These are phyloP conservation scores for Astrocystis sublimbata DNA, from an alignment of 495 filamentous ascomycete genomes.

Conservation along the genomic window DNA sequence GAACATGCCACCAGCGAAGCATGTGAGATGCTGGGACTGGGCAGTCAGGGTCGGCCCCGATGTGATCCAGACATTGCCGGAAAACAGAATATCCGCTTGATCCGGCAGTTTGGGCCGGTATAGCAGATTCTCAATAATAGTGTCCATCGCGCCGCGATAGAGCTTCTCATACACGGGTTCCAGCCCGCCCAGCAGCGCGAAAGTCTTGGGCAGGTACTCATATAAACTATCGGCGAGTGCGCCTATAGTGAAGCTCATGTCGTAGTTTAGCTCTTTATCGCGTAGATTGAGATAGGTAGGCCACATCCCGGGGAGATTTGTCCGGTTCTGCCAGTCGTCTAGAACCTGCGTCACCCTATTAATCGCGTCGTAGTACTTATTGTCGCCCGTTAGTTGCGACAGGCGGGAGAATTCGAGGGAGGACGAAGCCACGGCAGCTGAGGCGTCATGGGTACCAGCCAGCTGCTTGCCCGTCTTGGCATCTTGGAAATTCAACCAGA, in stretches of 20 bases:
- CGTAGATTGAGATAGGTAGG: conserved; percentile 64
- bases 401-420: conserved; percentile 85
- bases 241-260: conserved; percentile 63
- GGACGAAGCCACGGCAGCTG: conserved; percentile 69
- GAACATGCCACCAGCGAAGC: conserved; percentile 79
- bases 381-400: conserved; percentile 76
- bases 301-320: conserved; percentile 80
- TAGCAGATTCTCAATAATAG: conserved; percentile 62
- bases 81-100: conserved; percentile 63
- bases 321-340: conserved; percentile 65
- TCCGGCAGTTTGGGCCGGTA: conserved; percentile 59
- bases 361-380: conserved; percentile 82
- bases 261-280: conserved; percentile 30
- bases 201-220: conserved; percentile 71
- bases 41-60: conserved; percentile 14
- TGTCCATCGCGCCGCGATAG: conserved; percentile 64
- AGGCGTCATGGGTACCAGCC: conserved; percentile 26
- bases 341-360: conserved; percentile 74
- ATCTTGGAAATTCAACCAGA: conserved; percentile 43
- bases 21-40: conserved; percentile 41
- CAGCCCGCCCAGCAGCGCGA: conserved; percentile 65
- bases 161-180: conserved; percentile 67
- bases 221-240: conserved; percentile 78
- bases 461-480: conserved; percentile 29
- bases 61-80: conserved; percentile 38